A percentile compares a stretch with the other conserved stretches of the same genome.
Conservation (phyloP, 495 filamentous ascomycete species). For the Lepraria neglecta region DNA sequence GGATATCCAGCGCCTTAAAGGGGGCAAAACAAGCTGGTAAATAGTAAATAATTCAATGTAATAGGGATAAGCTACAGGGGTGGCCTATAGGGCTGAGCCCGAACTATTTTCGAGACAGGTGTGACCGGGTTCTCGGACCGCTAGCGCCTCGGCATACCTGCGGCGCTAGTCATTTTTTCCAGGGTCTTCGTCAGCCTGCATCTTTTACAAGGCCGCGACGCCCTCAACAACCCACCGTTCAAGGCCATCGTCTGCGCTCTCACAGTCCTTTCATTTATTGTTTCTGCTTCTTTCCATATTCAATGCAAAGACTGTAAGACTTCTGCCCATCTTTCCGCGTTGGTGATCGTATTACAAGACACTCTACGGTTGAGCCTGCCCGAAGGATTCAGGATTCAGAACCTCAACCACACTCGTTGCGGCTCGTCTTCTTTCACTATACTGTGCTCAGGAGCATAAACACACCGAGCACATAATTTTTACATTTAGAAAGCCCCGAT, state of each 20-base stretch:
- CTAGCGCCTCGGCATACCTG: too few relatives aligned
- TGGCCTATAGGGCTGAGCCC: too few relatives aligned
- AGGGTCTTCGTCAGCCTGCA: too few relatives aligned
- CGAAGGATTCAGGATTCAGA: neutral
- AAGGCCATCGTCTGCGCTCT: neutral
- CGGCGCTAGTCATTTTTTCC: too few relatives aligned
- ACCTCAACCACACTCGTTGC: slow-evolving; percentile 4
- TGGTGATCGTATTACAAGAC: neutral
- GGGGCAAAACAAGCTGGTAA: too few relatives aligned
- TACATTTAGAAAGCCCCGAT: neutral
- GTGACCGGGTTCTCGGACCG: too few relatives aligned
- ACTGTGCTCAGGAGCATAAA: neutral
- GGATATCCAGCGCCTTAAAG: too few relatives aligned
- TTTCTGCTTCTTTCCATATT: neutral
- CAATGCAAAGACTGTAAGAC: neutral
- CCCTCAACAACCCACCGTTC: neutral
- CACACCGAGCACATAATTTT: neutral
- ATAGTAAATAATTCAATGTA: too few relatives aligned
- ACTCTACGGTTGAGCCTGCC: neutral
- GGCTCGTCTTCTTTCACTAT: neutral
- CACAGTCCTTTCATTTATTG: neutral
- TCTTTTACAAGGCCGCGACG: neutral
- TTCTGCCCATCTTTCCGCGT: neutral
- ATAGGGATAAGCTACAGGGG: too few relatives aligned
- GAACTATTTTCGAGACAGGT: too few relatives aligned